Percentiles rank a stretch among this genome's conserved stretches.
phyloP scores from a whole-genome alignment of 2,329 filamentous ascomycete genomes.

The Colletotrichum incanum region DNA sequence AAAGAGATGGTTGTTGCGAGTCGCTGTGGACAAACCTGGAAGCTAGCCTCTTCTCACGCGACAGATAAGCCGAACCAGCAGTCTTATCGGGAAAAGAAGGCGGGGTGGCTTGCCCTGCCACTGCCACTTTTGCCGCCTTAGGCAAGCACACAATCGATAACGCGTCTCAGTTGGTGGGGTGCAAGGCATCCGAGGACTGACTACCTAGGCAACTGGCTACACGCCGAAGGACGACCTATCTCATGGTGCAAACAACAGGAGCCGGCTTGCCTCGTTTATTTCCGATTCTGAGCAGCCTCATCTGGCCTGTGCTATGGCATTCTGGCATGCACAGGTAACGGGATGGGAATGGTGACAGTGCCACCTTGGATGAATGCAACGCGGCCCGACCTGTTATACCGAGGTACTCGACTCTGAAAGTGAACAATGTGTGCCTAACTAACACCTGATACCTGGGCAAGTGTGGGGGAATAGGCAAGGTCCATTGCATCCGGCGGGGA shows the following conservation, averaged over 20 bases:
- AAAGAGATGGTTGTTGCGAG: neutral
- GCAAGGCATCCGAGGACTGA: neutral
- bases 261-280: neutral
- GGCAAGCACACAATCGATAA: slow-evolving; percentile 17
- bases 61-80: neutral
- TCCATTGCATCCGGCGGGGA: neutral
- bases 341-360: neutral
- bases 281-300: neutral
- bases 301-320: neutral
- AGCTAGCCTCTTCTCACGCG: neutral
- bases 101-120: slow-evolving; percentile 3
- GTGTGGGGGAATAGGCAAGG: neutral
- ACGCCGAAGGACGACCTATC: neutral
- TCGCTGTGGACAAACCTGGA: slow-evolving; percentile 6
- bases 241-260: neutral
- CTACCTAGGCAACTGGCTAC: neutral
- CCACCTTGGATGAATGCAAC: neutral
- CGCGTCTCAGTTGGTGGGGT: slow-evolving; percentile 1
- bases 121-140: neutral
- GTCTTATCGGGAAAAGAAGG: slow-evolving; percentile 1
- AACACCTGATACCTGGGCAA: neutral
- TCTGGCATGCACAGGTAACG: neutral
- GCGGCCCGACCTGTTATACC: neutral
- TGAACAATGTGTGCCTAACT: neutral
- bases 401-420: neutral